A percentile compares a stretch with the other conserved stretches of the same genome.
Evolutionary conservation across 805 yeast species (phyloP).

Genomic region (Sugiyamaella americana): DNA sequence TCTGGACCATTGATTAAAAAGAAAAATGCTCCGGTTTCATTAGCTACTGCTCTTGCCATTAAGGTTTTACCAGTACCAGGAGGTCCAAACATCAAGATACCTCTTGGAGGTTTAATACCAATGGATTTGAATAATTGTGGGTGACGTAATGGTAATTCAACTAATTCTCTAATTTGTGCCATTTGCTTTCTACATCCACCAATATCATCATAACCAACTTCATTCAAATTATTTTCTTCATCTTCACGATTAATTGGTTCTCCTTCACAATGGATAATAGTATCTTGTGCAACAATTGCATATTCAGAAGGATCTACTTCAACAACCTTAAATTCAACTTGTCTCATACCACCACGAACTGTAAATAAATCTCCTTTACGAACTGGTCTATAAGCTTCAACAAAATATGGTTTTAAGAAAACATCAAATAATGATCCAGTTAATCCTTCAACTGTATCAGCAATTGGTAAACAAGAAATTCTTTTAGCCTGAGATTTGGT

Average conservation of each 20-base stretch:
- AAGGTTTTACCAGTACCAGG: constrained; percentile 99
- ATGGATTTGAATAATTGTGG: constrained; percentile 96
- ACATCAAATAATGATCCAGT: constrained; percentile 96
- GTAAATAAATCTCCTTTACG: constrained; percentile 95
- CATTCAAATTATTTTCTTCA: constrained; percentile 92
- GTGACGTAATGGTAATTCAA: constrained; percentile 95
- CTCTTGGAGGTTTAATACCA: constrained; percentile 98
- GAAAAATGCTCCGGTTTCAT: constrained; percentile 98
- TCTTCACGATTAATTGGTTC: constrained; percentile 98
- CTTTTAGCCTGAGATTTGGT: constrained; percentile 39
- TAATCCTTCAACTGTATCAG: constrained; percentile 96
- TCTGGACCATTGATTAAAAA: constrained; percentile 98
- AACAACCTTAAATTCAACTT: constrained; percentile 96
- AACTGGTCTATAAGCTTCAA: constrained; percentile 98
- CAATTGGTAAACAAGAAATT: constrained; percentile 92
- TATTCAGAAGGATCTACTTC: constrained; percentile 97
- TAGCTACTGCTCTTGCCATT: constrained; percentile 99
- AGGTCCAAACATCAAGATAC: constrained; percentile 91
- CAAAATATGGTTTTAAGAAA: constrained; percentile 94
- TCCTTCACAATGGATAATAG: constrained; percentile 97
- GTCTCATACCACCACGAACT: constrained; percentile 99
- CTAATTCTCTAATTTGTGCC: constrained; percentile 99
- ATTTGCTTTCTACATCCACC: constrained; percentile 99
- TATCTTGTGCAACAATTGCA: constrained; percentile 98
- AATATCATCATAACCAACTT: constrained; percentile 97